phyloP scores from a whole-genome alignment of 2,329 filamentous ascomycete genomes.

The Penicillium brasilianum region DNA sequence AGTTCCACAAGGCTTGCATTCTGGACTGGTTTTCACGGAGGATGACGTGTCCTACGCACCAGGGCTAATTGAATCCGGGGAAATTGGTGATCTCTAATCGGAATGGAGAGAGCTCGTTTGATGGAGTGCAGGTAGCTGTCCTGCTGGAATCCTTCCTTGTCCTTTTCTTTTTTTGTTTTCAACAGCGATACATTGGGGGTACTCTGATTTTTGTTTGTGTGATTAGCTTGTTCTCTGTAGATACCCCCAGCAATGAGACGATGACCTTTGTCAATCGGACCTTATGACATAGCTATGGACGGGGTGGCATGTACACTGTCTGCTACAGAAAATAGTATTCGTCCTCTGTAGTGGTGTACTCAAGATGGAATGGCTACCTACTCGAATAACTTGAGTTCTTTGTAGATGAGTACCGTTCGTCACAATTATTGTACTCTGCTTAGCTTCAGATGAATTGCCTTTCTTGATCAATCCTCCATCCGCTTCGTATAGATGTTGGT shows the following conservation, averaged over 20 bases:
- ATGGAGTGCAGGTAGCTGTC: not conserved
- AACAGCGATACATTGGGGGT: conserved; percentile 9
- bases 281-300: too few species aligned
- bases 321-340: too few species aligned
- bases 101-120: not conserved
- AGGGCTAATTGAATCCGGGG: conserved; percentile 36
- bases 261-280: not conserved
- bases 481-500: not conserved
- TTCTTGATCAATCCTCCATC: not conserved
- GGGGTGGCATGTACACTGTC: too few species aligned
- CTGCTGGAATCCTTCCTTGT: not conserved
- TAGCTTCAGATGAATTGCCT: not conserved
- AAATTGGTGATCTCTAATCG: not conserved
- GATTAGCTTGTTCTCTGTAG: conserved; percentile 2
- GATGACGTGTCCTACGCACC: conserved; percentile 66
- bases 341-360: too few species aligned
- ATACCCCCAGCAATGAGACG: conserved; percentile 15
- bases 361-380: too few species aligned
- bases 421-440: not conserved
- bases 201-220: not conserved
- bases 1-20: conserved; percentile 67
- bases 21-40: conserved; percentile 64
- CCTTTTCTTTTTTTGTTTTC: conserved; percentile 6
- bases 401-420: not conserved
- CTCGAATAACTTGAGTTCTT: not conserved